Evolutionary conservation across 371 early-diverging fungal genomes (phyloP).

Genomic region (Paraphysoderma sedebokerense): DNA sequence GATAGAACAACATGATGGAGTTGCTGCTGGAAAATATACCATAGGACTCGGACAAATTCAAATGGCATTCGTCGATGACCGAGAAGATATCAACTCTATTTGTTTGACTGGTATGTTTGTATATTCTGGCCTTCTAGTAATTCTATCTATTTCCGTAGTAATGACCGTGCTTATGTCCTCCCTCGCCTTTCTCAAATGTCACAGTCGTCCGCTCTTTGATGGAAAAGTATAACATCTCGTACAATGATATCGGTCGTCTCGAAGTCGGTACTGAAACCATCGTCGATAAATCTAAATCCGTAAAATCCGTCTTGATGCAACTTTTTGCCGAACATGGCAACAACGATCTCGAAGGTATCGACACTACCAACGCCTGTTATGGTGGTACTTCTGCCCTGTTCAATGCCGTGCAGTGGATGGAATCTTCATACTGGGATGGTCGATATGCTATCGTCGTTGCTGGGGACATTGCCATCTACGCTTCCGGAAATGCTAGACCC

Average conservation of each 20-base stretch:
- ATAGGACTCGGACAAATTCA: constrained; percentile 90
- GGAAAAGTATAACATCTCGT: constrained; percentile 74
- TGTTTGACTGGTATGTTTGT: constrained; percentile 56
- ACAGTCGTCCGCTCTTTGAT: constrained; percentile 74
- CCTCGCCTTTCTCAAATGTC: too few relatives aligned
- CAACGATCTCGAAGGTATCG: constrained; percentile 85
- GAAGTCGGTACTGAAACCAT: constrained; percentile 98
- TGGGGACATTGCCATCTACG: constrained; percentile 94
- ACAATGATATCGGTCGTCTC: constrained; percentile 74
- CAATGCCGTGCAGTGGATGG: constrained; percentile 91
- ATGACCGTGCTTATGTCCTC: too few relatives aligned
- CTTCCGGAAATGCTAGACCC: constrained; percentile 76
- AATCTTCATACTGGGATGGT: constrained; percentile 84
- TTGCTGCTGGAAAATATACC: constrained; percentile 91
- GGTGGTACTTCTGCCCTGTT: constrained; percentile 94
- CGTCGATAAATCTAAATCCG: constrained; percentile 94
- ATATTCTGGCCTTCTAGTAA: constrained; percentile 1
- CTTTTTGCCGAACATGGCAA: constrained; percentile 82
- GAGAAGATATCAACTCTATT: constrained; percentile 90
- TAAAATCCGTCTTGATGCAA: constrained; percentile 90
- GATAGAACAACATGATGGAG: constrained; percentile 77
- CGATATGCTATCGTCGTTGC: constrained; percentile 82
- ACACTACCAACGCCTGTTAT: constrained; percentile 97
- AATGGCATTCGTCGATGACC: constrained; percentile 91
- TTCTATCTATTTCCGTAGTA: constrained; percentile 7